Percentiles rank a stretch among this genome's conserved stretches.
These are phyloP conservation scores for Physaria fendleri DNA, from an alignment of 345 rosid genomes.

Conservation along the genomic window DNA sequence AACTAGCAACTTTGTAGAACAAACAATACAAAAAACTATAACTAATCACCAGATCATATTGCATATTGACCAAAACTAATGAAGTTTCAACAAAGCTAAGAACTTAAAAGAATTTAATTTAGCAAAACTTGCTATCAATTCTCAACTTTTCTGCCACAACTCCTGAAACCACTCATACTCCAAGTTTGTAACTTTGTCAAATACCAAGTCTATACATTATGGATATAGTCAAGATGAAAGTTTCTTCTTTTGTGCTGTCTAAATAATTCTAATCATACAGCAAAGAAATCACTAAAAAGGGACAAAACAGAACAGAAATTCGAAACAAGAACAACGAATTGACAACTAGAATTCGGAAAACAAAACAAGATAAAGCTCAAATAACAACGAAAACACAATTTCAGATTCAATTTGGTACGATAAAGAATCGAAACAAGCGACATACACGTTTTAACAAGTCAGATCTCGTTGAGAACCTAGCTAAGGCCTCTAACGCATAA, in stretches of 20 bases:
- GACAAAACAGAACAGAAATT: too few relatives aligned
- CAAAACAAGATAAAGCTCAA: too few relatives aligned
- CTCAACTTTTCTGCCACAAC: neutral
- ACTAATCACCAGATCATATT: constrained; percentile 2
- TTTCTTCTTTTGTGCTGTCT: neutral
- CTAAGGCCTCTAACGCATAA: too few relatives aligned
- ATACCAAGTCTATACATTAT: constrained; percentile 2
- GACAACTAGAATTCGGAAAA: neutral
- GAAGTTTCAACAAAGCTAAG: neutral
- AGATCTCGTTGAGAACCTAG: constrained; percentile 25
- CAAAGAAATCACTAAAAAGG: neutral
- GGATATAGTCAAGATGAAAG: constrained; percentile 23
- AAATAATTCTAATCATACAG: neutral
- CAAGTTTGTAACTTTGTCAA: neutral
- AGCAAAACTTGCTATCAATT: neutral
- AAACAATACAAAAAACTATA: neutral
- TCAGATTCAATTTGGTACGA: neutral
- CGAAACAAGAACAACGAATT: too few relatives aligned
- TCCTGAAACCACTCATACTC: neutral
- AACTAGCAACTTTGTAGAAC: neutral
- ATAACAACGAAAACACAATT: neutral
- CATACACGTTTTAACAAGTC: constrained; percentile 13
- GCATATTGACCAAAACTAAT: neutral
- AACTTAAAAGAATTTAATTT: neutral
- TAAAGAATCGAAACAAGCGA: neutral